phyloP scores from a whole-genome alignment of 2,329 filamentous ascomycete species.

The Sporothrix pallida region DNA sequence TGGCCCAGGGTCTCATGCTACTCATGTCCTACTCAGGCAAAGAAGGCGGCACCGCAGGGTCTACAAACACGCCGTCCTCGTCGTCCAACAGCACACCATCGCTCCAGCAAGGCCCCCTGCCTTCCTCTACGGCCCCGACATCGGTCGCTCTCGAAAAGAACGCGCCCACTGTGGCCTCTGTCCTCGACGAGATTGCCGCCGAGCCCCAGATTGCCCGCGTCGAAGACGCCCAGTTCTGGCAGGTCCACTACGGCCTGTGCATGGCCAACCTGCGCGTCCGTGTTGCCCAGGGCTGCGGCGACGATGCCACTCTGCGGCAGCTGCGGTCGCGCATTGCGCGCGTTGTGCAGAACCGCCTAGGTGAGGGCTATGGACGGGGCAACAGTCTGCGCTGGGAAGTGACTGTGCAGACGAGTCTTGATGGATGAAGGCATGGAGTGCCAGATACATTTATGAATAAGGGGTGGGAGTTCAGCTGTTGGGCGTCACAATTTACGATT shows the following conservation, averaged over 20 bases:
- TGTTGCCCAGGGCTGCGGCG: conserved; percentile 67
- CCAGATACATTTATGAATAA: too few relatives aligned
- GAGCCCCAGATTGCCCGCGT: conserved; percentile 77
- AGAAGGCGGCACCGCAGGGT: neutral
- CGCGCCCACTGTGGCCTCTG: conserved; percentile 60
- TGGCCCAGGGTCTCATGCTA: conserved; percentile 89
- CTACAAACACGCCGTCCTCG: neutral
- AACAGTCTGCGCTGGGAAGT: conserved; percentile 90
- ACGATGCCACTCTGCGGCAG: conserved; percentile 74
- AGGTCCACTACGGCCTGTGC: conserved; percentile 95
- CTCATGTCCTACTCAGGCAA: conserved; percentile 80
- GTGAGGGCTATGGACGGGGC: conserved; percentile 83
- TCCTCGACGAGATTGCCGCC: conserved; percentile 83
- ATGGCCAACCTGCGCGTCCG: conserved; percentile 92
- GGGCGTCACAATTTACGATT: neutral
- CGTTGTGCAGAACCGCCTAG: conserved; percentile 82
- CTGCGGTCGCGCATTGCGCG: conserved; percentile 77
- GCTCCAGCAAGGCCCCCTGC: conserved; percentile 29
- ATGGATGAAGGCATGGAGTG: conserved; percentile 38
- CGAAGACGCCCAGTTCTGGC: conserved; percentile 96
- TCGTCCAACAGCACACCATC: neutral
- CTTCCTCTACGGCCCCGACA: conserved; percentile 30
- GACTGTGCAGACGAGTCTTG: conserved; percentile 74
- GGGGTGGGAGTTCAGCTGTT: neutral
- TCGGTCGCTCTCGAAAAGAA: neutral